phyloP scores from a whole-genome alignment of 192 early-diverging fungal species.

The Linnemannia exigua region DNA sequence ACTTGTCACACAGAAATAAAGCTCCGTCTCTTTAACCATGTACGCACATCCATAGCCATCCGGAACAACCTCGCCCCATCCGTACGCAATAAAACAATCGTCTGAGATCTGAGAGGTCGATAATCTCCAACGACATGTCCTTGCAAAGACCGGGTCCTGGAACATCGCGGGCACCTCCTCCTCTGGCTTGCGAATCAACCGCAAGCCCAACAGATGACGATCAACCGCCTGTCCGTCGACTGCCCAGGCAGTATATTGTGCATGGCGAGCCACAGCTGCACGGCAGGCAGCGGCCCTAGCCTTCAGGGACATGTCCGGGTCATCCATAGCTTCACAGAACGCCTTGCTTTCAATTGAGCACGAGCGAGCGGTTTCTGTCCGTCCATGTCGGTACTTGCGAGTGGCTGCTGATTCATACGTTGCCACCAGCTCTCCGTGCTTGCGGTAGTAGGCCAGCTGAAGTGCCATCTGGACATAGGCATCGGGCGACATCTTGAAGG shows the following conservation, averaged over 20 bases:
- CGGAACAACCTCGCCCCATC: constrained; percentile 83
- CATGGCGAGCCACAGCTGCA: constrained; percentile 77
- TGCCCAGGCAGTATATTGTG: constrained; percentile 73
- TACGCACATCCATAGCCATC: constrained; percentile 95
- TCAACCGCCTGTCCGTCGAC: constrained; percentile 87
- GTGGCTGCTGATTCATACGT: constrained; percentile 92
- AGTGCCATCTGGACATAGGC: constrained; percentile 91
- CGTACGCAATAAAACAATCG: constrained; percentile 62
- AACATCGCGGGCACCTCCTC: constrained; percentile 61
- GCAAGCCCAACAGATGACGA: constrained; percentile 86
- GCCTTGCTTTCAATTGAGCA: constrained; percentile 77
- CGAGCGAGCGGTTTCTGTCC: constrained; percentile 90
- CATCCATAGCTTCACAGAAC: constrained; percentile 79
- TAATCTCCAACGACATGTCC: constrained; percentile 79
- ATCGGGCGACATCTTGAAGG: constrained; percentile 75
- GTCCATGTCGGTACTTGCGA: constrained; percentile 84
- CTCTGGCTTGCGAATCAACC: constrained; percentile 62
- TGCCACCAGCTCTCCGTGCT: constrained; percentile 73
- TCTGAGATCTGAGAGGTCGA: constrained; percentile 72
- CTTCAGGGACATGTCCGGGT: constrained; percentile 61
- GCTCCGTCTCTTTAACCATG: constrained; percentile 70
- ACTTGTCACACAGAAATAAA: constrained; percentile 80
- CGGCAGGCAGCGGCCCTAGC: constrained; percentile 64
- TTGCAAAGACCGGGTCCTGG: constrained; percentile 76
- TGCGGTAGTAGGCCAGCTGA: constrained; percentile 87